These are phyloP conservation scores for Zanthoxylum bungeanum DNA, from an alignment of 345 rosid species.

Conservation along the genomic window DNA sequence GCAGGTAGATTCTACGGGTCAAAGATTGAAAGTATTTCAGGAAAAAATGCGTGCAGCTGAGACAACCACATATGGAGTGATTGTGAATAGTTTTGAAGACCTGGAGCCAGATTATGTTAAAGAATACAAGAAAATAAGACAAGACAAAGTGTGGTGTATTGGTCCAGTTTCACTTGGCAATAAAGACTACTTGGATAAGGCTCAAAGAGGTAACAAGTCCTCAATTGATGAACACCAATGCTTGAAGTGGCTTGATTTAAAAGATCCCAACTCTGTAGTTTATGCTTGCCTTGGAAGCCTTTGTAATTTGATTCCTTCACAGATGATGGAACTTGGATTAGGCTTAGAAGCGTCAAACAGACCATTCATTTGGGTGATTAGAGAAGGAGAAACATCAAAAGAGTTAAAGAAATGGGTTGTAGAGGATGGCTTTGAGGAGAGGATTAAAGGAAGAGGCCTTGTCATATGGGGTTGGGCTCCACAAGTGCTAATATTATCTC, in stretches of 20 bases:
- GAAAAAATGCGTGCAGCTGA: conserved; percentile 25
- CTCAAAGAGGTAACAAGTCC: conserved; percentile 29
- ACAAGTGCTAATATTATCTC: conserved; percentile 13
- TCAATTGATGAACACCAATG: conserved; percentile 13
- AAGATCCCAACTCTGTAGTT: conserved; percentile 10
- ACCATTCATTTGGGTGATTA: conserved; percentile 13
- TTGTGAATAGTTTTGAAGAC: conserved; percentile 36
- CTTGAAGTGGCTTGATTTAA: conserved; percentile 23
- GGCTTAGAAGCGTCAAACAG: conserved; percentile 13
- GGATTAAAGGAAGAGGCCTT: conserved; percentile 10
- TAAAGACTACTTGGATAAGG: conserved; percentile 12
- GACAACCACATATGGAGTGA: conserved; percentile 25
- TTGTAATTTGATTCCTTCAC: background rate
- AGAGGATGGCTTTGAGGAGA: conserved; percentile 9
- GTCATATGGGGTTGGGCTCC: conserved; percentile 19
- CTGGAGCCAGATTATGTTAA: conserved; percentile 22
- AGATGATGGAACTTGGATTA: conserved; percentile 3
- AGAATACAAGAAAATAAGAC: conserved; percentile 26
- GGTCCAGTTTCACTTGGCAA: conserved; percentile 30
- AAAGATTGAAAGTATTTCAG: conserved; percentile 11
- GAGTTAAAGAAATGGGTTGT: background rate
- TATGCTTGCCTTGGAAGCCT: conserved; percentile 16
- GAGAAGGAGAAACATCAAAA: background rate
- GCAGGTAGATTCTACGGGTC: conserved; percentile 10
- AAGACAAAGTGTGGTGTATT: conserved; percentile 4